phyloP scores from a whole-genome alignment of 306 rosid genomes.

The Quercus alba region DNA sequence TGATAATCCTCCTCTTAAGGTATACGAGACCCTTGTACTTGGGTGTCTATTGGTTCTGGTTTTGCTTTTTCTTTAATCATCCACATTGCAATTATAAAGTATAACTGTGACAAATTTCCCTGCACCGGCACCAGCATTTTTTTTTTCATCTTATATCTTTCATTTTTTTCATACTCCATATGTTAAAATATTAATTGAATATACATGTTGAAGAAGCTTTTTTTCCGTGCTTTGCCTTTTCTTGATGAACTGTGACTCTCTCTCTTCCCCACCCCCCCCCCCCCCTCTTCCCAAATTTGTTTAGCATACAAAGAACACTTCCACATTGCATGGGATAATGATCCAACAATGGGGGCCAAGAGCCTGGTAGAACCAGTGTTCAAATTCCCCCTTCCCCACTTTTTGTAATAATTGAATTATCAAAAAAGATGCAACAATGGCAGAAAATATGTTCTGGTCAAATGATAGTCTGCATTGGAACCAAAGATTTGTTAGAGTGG shows the following conservation, averaged over 20 bases:
- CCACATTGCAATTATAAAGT: background rate
- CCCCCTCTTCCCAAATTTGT: background rate
- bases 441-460: no score
- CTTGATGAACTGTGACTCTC: background rate
- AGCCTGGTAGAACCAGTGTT: no score
- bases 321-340: no score
- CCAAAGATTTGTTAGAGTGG: no score
- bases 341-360: no score
- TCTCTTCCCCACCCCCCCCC: background rate
- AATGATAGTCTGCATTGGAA: no score
- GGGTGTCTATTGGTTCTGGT: background rate
- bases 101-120: background rate
- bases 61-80: constrained; percentile 8
- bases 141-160: background rate
- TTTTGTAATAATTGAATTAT: no score
- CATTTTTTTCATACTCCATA: background rate
- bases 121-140: background rate
- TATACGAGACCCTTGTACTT: constrained; percentile 16
- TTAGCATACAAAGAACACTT: background rate
- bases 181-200: background rate
- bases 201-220: background rate
- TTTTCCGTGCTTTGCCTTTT: background rate
- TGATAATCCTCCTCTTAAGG: constrained; percentile 97
- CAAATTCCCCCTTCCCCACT: no score
- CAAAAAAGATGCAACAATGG: no score